Evolutionary conservation across 2,329 filamentous ascomycete genomes (phyloP).

Genomic region (Epichloe aotearoae): DNA sequence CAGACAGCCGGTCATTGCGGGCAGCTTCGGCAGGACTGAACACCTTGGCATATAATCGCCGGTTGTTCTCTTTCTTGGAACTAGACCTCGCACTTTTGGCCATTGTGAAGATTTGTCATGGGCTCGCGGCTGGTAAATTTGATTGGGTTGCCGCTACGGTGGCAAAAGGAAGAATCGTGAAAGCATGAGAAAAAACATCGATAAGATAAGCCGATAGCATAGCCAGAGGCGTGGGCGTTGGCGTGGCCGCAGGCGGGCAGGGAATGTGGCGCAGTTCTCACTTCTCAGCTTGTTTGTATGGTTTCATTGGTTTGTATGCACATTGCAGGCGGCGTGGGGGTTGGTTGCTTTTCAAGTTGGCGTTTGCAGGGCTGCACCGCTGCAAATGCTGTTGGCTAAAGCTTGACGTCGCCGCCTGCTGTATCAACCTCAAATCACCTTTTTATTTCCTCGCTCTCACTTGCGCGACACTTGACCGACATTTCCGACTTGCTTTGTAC

Average conservation of each 20-base stretch:
- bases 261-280: constrained; percentile 1
- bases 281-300: too few species aligned
- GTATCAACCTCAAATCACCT: background rate
- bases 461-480: background rate
- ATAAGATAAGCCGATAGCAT: constrained; percentile 1
- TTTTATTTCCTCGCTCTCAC: background rate
- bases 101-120: constrained; percentile 39
- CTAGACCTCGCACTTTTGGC: constrained; percentile 77
- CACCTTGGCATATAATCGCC: constrained; percentile 63
- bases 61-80: constrained; percentile 70
- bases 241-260: background rate
- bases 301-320: too few species aligned
- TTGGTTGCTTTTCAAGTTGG: too few species aligned
- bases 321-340: background rate
- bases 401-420: background rate
- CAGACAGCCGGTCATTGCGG: constrained; percentile 69
- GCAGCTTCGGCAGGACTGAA: constrained; percentile 75
- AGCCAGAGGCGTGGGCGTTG: background rate
- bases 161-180: background rate
- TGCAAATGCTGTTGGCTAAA: background rate
- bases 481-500: background rate
- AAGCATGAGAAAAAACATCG: background rate
- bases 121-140: background rate
- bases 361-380: too few species aligned
- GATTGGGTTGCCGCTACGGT: background rate